Evolutionary conservation across 192 early-diverging fungal genomes (phyloP), one percentile per base, ranked within the genome.

Genomic region (Chytriomyces sp.): DNA sequence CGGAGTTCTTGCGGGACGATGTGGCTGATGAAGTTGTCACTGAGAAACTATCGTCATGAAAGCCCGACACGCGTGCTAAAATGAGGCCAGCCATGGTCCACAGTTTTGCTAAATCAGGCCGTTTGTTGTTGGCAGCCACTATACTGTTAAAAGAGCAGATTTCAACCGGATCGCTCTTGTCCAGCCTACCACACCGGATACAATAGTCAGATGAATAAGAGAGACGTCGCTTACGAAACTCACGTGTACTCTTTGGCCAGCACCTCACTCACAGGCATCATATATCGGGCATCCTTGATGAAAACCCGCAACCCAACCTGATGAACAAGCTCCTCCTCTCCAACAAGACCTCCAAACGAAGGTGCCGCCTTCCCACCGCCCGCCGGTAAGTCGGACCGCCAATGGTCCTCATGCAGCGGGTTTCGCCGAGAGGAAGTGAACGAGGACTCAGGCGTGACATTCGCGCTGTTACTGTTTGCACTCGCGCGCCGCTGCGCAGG

Each of bases 61-160:
- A 32, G 12, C 49, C 34, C 19, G 55, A 37, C 8, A 59, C 68
- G 31, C 68, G 68, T 10, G 36, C 68, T 0, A 70, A 26, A 31
- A 70, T 59, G 17, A 70, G 56, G 6, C 68, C 68, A 7, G 68
- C 57, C 6, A 70, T 59, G 12, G 68, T 70, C 68, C 68, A 70
- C n/a, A 70, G 68, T 40, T 70, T 70, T 2, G 68, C 68, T 12
- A 70, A 38, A 41, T 70, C 68, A 8, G 54, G 8, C 0, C 68
- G 68, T 26, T 59, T n/a, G 19, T 70, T 33, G 38, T 39, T 37
- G 36, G 30, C 25, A 5, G 68, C 68, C 5, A 59, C 56, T n/a
- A 25, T 25, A 39, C 68, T 59, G 36, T 70, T 70, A 10, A 36
- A 26, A 5, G 68, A 57, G 56, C 68, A 70, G 17, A 70, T 70